Evolutionary conservation across 306 rosid genomes (phyloP), one percentile per base, ranked within the genome.

Genomic region (Gynostemma pentaphyllum): DNA sequence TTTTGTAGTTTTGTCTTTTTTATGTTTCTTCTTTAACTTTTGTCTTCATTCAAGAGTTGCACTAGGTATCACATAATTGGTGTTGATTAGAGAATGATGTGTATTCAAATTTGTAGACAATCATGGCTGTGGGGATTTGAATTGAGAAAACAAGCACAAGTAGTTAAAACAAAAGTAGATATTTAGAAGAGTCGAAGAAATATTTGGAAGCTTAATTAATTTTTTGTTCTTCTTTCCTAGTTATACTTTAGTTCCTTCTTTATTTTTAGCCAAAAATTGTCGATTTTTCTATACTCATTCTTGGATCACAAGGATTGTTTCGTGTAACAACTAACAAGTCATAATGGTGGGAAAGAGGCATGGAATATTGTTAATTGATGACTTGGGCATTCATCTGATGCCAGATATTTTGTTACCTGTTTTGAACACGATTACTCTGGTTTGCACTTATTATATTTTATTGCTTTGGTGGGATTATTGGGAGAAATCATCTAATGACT

Each of bases 141-240:
- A 30, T 55, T n/a, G 32, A 55, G 62, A n/a, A n/a, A 12, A 56
- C 45, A 51, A 26, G n/a, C 13, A 50, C 34, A 11, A 36, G 30
- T 57, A 57, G 30, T 57, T 57, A 29, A 11, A n/a, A n/a, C n/a
- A n/a, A n/a, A 57, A 57, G 29, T 57, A 19, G 61, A 21, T 57
- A 57, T 21, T 56, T 8, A 36, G 64, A 52, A 27, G 45, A 41
- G n/a, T n/a, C n/a, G n/a, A 4, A 22, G 22, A 8, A 48, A 2
- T 28, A 15, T 14, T 52, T 52, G 10, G 36, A 34, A 18, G n/a
- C 8, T 36, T 37, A 59, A 21, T 21, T 22, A 28, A 12, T 6
- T 60, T 9, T 60, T 39, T 21, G 34, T 19, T 39, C 6, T 21
- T 39, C 6, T 24, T 23, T 26, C 48, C 21, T 57, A 22, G 14